These are phyloP conservation scores for Microstegium vimineum DNA, from an alignment of 176 grass and related monocot species.

Conservation along the genomic window DNA sequence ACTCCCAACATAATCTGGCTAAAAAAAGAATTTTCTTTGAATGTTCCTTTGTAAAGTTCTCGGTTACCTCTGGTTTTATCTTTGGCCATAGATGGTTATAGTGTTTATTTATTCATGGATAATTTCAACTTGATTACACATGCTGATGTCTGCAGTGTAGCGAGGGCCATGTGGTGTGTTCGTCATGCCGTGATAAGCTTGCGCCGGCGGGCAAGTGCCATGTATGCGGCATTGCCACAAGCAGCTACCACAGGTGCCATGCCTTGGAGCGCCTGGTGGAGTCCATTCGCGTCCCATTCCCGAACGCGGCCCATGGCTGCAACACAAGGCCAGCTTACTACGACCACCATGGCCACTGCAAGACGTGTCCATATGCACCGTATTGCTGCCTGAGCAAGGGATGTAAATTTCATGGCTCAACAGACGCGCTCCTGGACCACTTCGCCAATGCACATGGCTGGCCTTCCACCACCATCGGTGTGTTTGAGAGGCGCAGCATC, in stretches of 20 bases:
- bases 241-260: background rate
- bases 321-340: background rate
- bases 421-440: background rate
- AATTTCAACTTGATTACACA: background rate
- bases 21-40: background rate
- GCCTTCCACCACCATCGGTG: background rate
- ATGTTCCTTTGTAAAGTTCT: background rate
- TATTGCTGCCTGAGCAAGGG: background rate
- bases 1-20: background rate
- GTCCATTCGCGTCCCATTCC: background rate
- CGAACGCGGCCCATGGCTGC: background rate
- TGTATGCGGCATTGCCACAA: background rate
- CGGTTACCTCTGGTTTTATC: background rate
- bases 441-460: background rate
- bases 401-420: background rate
- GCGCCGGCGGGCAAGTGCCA: background rate
- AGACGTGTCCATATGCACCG: background rate
- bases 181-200: background rate
- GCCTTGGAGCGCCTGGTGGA: background rate
- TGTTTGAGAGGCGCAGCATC: background rate
- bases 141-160: background rate
- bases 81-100: background rate
- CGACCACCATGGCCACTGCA: background rate
- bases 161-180: conserved; percentile 19
- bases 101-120: background rate